These are phyloP conservation scores for Pistacia integerrima DNA, from an alignment of 345 rosid species.

Conservation along the genomic window DNA sequence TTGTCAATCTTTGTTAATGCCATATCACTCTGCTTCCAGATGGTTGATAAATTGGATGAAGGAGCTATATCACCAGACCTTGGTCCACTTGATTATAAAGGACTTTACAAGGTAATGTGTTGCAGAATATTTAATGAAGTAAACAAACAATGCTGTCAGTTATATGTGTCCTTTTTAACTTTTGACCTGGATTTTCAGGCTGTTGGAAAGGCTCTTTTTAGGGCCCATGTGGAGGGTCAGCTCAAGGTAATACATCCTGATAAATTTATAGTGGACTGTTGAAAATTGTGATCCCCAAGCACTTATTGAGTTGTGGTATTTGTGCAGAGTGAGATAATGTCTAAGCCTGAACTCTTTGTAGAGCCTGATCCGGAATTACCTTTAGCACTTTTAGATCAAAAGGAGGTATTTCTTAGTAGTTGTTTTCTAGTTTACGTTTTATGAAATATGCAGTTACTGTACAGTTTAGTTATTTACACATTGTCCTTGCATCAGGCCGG, in stretches of 20 bases:
- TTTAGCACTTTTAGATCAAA: constrained; percentile 89
- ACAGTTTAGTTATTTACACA: constrained; percentile 18
- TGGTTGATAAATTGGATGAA: constrained; percentile 93
- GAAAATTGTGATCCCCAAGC: neutral
- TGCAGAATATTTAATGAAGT: constrained; percentile 17
- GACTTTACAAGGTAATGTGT: constrained; percentile 77
- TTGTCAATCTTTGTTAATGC: constrained; percentile 12
- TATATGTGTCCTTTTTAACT: constrained; percentile 22
- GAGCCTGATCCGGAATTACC: constrained; percentile 97
- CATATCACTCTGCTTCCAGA: constrained; percentile 46
- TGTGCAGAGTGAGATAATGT: constrained; percentile 90
- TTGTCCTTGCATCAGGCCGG: constrained; percentile 71
- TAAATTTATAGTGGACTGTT: neutral
- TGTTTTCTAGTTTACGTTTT: neutral
- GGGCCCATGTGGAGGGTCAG: constrained; percentile 97
- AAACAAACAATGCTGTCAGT: constrained; percentile 4
- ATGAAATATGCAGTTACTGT: constrained; percentile 3
- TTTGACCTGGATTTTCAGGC: constrained; percentile 55
- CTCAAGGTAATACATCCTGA: constrained; percentile 60
- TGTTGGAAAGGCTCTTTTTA: constrained; percentile 91
- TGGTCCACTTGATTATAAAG: constrained; percentile 82
- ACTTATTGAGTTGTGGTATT: constrained; percentile 21
- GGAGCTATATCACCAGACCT: constrained; percentile 72
- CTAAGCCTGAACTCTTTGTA: constrained; percentile 91
- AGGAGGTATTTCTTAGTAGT: constrained; percentile 63